Percentiles rank a stretch among this genome's conserved stretches.
phyloP scores from a whole-genome alignment of 148 eudicot genomes.

The Silene conica region DNA sequence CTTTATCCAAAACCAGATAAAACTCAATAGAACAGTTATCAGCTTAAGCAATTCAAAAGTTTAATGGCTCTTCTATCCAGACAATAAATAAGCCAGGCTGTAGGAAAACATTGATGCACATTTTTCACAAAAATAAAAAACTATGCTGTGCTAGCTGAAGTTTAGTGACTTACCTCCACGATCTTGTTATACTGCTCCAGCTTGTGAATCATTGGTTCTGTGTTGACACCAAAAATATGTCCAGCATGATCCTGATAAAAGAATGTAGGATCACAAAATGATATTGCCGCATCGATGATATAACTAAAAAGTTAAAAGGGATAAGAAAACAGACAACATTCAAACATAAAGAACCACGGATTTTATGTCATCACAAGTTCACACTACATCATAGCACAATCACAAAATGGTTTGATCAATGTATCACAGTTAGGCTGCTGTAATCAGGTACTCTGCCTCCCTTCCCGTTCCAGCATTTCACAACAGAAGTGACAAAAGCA shows the following conservation, averaged over 20 bases:
- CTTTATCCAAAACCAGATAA: no score
- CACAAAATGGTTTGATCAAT: neutral
- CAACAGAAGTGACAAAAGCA: neutral
- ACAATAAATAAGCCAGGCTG: neutral
- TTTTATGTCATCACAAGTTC: neutral
- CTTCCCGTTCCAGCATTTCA: neutral
- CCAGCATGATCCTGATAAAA: conserved; percentile 93
- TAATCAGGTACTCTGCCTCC: conserved; percentile 3
- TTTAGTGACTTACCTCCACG: conserved; percentile 50
- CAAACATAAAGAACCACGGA: neutral
- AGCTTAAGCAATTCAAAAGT: neutral
- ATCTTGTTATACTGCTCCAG: conserved; percentile 83
- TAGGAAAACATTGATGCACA: no score
- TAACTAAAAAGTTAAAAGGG: neutral
- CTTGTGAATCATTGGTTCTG: conserved; percentile 76
- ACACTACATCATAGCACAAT: neutral
- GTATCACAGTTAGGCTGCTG: neutral
- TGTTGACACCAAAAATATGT: conserved; percentile 95
- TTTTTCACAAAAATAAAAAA: neutral
- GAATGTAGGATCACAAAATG: conserved; percentile 4
- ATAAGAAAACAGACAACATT: neutral
- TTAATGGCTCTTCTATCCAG: neutral
- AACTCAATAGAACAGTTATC: neutral
- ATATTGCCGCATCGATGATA: neutral
- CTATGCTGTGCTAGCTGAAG: conserved; percentile 6